Conservation (phyloP, 1,284 basidiomycete species). For the Rhizoctonia solani region DNA sequence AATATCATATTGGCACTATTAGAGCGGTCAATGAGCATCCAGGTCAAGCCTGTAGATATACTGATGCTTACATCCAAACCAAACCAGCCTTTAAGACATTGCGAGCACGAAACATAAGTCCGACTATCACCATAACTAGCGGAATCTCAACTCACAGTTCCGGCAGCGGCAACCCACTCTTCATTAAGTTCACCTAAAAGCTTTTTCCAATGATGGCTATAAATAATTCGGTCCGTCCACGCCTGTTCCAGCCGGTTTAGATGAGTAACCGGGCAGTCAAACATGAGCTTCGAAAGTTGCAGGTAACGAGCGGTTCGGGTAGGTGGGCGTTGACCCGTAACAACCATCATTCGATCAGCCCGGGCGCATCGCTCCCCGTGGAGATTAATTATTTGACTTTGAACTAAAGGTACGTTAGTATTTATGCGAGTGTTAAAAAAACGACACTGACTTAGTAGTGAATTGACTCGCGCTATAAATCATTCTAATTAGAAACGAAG, state of each 20-base stretch:
- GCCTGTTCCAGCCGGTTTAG: constrained; percentile 7
- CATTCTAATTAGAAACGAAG: not conserved
- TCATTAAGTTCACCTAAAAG: constrained; percentile 12
- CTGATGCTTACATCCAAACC: constrained; percentile 21
- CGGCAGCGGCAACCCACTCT: constrained; percentile 19
- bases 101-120: too few relatives aligned
- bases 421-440: not conserved
- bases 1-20: constrained; percentile 8
- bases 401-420: not conserved
- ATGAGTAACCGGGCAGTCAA: not conserved
- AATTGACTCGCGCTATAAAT: constrained; percentile 8
- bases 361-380: constrained; percentile 20
- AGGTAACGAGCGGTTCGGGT: not conserved
- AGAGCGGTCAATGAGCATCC: not conserved
- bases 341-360: not conserved
- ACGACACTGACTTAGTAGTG: not conserved
- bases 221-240: constrained; percentile 27
- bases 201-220: constrained; percentile 24
- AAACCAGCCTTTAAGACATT: not conserved
- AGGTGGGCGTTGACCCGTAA: not conserved
- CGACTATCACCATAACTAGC: not conserved
- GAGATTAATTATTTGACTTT: constrained; percentile 25
- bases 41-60: not conserved
- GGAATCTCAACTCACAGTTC: not conserved
- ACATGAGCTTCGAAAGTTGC: not conserved